phyloP scores from a whole-genome alignment of 345 rosid genomes.

The Populus deltoides region DNA sequence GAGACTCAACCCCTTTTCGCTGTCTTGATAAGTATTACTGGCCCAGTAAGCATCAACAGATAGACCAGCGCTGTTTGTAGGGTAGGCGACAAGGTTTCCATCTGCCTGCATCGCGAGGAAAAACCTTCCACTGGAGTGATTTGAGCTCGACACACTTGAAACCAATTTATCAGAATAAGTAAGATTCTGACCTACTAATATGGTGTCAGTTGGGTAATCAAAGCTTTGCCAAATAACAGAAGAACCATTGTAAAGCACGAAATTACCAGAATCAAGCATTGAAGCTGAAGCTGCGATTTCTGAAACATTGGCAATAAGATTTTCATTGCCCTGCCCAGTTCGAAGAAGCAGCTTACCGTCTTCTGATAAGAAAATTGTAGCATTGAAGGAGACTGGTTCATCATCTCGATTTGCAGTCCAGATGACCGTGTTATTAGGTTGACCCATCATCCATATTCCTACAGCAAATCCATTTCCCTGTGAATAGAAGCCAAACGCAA shows the following conservation, averaged over 20 bases:
- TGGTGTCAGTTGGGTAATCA: too few species aligned
- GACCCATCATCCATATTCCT: constrained; percentile 12
- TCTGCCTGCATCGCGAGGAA: too few species aligned
- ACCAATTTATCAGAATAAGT: too few species aligned
- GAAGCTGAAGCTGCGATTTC: constrained; percentile 15
- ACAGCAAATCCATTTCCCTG: neutral
- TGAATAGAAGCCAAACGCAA: constrained; percentile 33
- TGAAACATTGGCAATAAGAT: too few species aligned
- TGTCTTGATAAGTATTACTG: neutral
- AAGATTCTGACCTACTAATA: too few species aligned
- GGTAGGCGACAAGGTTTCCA: too few species aligned
- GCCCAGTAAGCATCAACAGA: constrained; percentile 19
- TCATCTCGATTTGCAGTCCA: constrained; percentile 35
- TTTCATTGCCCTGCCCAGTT: neutral
- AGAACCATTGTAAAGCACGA: neutral
- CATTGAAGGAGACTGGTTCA: constrained; percentile 11
- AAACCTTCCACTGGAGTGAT: constrained; percentile 29
- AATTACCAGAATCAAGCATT: constrained; percentile 33
- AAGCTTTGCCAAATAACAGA: too few species aligned
- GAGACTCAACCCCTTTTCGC: neutral
- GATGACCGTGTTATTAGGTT: neutral
- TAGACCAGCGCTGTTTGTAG: too few species aligned
- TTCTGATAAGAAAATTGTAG: neutral
- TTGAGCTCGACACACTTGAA: too few species aligned
- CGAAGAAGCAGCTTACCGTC: constrained; percentile 18